Conservation (phyloP, 73 alveolate genomes). For the Paramecium pentaurelia region DNA sequence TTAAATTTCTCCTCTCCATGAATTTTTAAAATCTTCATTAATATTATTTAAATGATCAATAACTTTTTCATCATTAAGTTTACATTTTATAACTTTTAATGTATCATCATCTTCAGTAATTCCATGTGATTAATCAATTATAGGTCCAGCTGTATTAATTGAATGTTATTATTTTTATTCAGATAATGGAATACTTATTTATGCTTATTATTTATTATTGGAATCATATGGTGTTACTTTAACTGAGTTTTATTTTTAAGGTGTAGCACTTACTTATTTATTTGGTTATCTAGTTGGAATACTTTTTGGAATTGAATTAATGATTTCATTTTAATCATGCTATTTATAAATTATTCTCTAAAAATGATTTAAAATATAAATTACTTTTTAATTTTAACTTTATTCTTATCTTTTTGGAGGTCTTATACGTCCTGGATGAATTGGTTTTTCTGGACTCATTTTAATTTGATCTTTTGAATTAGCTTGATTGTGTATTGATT, state of each 20-base stretch:
- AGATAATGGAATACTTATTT: not conserved
- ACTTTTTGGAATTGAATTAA: not conserved
- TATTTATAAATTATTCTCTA: not conserved
- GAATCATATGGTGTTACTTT: not conserved
- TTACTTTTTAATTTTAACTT: conserved; percentile 17
- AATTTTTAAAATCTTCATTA: not conserved
- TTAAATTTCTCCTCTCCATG: not conserved
- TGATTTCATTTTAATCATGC: not conserved
- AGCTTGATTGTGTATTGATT: not conserved
- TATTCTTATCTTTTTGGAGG: conserved; percentile 5
- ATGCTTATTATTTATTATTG: not conserved
- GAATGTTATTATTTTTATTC: not conserved
- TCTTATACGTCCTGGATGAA: conserved; percentile 12
- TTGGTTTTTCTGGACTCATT: not conserved
- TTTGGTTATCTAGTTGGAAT: not conserved
- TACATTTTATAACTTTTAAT: not conserved
- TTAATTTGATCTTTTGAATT: not conserved
- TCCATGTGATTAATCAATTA: not conserved
- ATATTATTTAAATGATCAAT: not conserved
- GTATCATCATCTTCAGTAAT: not conserved
- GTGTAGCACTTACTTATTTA: not conserved
- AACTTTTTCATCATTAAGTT: not conserved
- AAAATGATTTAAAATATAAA: not conserved
- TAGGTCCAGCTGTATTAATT: not conserved
- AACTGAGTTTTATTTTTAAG: not conserved